Conservation (phyloP, 805 yeast genomes). For the Cyberlindnera samutprakarnensis region DNA sequence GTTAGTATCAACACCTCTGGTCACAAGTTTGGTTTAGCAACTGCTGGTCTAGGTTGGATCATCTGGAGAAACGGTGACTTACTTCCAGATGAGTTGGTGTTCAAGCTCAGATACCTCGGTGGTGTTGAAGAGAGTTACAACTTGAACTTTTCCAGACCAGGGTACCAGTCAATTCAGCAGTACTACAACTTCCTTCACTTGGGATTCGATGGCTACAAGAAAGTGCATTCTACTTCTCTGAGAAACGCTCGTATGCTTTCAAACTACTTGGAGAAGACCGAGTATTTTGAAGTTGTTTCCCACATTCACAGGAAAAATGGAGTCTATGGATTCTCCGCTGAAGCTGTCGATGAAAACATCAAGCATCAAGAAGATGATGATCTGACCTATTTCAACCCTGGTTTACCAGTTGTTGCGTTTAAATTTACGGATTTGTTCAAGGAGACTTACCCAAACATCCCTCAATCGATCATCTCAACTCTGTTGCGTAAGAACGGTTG, state of each 20-base stretch:
- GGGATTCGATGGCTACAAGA: constrained; percentile 67
- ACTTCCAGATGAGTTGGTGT: constrained; percentile 66
- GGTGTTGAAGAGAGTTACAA: constrained; percentile 84
- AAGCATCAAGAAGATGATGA: constrained; percentile 20
- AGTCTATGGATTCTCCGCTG: constrained; percentile 17
- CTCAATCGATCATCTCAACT: constrained; percentile 68
- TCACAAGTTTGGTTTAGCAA: constrained; percentile 85
- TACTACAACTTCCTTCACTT: constrained; percentile 70
- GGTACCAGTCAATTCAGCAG: constrained; percentile 84
- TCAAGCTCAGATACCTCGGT: constrained; percentile 78
- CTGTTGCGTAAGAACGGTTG: constrained; percentile 74
- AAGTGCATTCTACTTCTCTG: constrained; percentile 53
- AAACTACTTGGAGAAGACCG: constrained; percentile 53
- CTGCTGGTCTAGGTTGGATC: constrained; percentile 93
- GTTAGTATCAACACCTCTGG: constrained; percentile 85
- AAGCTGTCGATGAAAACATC: constrained; percentile 21
- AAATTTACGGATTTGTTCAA: constrained; percentile 54
- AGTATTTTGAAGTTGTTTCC: constrained; percentile 65
- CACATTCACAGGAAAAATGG: constrained; percentile 62
- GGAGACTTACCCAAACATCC: constrained; percentile 65
- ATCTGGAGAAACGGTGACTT: constrained; percentile 62
- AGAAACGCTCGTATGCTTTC: constrained; percentile 66
- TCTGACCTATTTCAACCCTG: constrained; percentile 53
- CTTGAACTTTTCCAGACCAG: constrained; percentile 87
- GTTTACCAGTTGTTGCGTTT: constrained; percentile 88